Percentiles rank a stretch among this genome's conserved stretches.
phyloP scores from a whole-genome alignment of 202 grass and related monocot species.

The Saccharum hybrid region DNA sequence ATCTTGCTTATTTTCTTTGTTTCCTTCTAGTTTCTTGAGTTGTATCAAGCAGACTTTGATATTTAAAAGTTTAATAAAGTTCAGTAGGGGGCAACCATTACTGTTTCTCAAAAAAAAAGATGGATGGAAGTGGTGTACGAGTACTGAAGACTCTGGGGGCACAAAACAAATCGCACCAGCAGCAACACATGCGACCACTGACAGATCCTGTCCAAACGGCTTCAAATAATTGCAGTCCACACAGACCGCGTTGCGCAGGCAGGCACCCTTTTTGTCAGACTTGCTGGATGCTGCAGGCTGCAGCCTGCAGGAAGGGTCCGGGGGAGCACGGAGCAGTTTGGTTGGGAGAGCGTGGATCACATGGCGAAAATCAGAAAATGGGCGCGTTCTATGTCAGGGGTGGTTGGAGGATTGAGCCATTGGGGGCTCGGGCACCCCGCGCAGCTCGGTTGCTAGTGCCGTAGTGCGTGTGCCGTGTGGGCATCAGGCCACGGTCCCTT shows the following conservation, averaged over 20 bases:
- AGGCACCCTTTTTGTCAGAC: not conserved
- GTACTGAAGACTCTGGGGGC: too few relatives aligned
- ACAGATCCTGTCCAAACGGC: not conserved
- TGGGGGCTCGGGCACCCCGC: not conserved
- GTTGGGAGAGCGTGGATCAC: conserved; percentile 44
- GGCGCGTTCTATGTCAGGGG: not conserved
- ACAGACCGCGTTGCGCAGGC: conserved; percentile 26
- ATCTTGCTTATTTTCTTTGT: too few relatives aligned
- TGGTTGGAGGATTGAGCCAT: too few relatives aligned
- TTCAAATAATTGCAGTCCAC: not conserved
- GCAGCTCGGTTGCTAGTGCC: too few relatives aligned
- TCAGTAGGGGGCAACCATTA: too few relatives aligned
- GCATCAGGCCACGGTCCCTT: not conserved
- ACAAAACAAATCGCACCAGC: not conserved
- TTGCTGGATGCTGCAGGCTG: not conserved
- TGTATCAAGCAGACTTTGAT: too few relatives aligned
- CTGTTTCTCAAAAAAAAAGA: too few relatives aligned
- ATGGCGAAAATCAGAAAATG: conserved; percentile 31
- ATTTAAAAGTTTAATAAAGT: too few relatives aligned
- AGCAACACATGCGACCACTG: not conserved
- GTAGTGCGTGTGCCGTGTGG: not conserved
- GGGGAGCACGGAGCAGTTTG: not conserved
- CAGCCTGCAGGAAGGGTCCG: too few relatives aligned
- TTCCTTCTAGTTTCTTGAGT: too few relatives aligned
- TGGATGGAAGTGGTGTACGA: too few relatives aligned